Conservation (phyloP, 495 filamentous ascomycete species). For the Penicillium silybi region DNA sequence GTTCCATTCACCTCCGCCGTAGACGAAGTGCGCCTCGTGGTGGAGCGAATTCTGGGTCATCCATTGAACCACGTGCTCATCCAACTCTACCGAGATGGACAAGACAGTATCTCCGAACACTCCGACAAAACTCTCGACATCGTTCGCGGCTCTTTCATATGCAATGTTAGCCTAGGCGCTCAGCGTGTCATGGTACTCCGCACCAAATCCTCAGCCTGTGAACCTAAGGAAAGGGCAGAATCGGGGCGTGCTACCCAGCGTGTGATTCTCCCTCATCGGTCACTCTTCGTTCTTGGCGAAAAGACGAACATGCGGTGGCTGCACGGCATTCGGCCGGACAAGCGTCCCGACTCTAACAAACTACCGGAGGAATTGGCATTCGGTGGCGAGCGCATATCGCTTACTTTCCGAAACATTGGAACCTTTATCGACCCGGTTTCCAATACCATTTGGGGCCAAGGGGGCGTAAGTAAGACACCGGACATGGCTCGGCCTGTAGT, state of each 20-base stretch:
- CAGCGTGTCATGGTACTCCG: constrained; percentile 88
- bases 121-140: constrained; percentile 97
- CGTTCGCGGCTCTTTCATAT: constrained; percentile 71
- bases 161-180: constrained; percentile 89
- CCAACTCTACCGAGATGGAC: constrained; percentile 84
- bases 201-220: constrained; percentile 59
- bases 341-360: constrained; percentile 62
- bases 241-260: constrained; percentile 54
- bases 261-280: constrained; percentile 80
- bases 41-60: constrained; percentile 71
- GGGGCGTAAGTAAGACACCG: constrained; percentile 64
- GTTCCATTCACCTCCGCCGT: constrained; percentile 71
- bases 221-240: constrained; percentile 12
- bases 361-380: constrained; percentile 65
- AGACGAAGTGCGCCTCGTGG: constrained; percentile 57
- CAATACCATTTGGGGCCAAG: constrained; percentile 83
- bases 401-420: constrained; percentile 89
- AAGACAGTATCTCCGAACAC: constrained; percentile 96
- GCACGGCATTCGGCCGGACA: constrained; percentile 86
- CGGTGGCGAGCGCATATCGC: constrained; percentile 74
- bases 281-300: constrained; percentile 77
- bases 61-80: constrained; percentile 89
- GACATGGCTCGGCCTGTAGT: constrained; percentile 56
- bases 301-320: constrained; percentile 83
- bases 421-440: constrained; percentile 69